These are phyloP conservation scores for Entomortierella parvispora DNA, from an alignment of 192 early-diverging fungal species.

Conservation along the genomic window DNA sequence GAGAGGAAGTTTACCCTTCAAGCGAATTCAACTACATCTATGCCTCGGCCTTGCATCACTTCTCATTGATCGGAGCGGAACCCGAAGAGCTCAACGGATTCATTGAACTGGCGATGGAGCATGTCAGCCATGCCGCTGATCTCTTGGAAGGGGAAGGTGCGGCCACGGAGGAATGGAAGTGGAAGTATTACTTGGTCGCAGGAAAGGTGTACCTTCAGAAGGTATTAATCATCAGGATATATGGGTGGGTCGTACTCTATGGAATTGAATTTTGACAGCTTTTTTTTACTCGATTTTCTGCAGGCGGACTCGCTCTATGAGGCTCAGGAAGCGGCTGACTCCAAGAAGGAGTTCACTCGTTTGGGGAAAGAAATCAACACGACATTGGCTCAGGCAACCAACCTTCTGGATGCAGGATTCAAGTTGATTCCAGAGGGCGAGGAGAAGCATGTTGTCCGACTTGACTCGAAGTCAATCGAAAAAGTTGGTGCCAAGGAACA, in stretches of 20 bases:
- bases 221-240: constrained; percentile 11
- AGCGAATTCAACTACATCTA: constrained; percentile 59
- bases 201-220: constrained; percentile 44
- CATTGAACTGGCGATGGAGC: constrained; percentile 37
- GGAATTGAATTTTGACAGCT: not conserved
- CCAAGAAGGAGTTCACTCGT: constrained; percentile 38
- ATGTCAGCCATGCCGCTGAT: constrained; percentile 39
- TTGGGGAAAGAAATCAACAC: constrained; percentile 38
- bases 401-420: constrained; percentile 23
- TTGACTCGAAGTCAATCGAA: constrained; percentile 44
- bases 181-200: constrained; percentile 48
- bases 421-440: constrained; percentile 33
- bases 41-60: constrained; percentile 60
- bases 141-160: constrained; percentile 18
- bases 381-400: constrained; percentile 33
- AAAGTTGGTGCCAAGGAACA: constrained; percentile 34
- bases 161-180: constrained; percentile 14
- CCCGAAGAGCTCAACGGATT: constrained; percentile 33
- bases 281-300: not conserved
- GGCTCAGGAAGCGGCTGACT: constrained; percentile 37
- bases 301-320: constrained; percentile 43
- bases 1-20: constrained; percentile 42
- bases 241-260: too few species aligned
- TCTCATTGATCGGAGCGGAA: constrained; percentile 43
- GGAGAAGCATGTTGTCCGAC: constrained; percentile 38